These are phyloP conservation scores for Aspergillus latus DNA, from an alignment of 2,329 filamentous ascomycete genomes.

Conservation along the genomic window DNA sequence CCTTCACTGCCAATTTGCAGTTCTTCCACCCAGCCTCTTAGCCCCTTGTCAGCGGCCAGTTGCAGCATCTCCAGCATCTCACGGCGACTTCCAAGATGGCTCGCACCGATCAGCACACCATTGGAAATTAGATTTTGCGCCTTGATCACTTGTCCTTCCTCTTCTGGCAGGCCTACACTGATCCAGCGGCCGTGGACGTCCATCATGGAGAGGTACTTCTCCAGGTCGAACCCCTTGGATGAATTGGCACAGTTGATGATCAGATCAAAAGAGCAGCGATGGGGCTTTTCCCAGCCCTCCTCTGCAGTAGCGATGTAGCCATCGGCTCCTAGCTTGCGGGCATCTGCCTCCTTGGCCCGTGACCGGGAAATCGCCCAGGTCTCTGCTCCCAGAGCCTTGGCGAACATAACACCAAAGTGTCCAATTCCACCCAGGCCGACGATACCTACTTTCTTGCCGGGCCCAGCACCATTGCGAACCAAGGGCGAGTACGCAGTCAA, in stretches of 20 bases:
- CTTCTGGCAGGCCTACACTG: slow-evolving; percentile 76
- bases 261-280: slow-evolving; percentile 59
- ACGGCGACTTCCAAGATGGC: slow-evolving; percentile 67
- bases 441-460: slow-evolving; percentile 54
- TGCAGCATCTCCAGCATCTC: slow-evolving; percentile 73
- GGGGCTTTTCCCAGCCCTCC: slow-evolving; percentile 58
- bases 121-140: slow-evolving; percentile 74
- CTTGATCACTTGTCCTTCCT: slow-evolving; percentile 68
- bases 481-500: slow-evolving; percentile 77
- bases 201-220: slow-evolving; percentile 71
- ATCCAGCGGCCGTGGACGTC: slow-evolving; percentile 81
- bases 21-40: slow-evolving; percentile 68
- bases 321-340: slow-evolving; percentile 59
- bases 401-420: slow-evolving; percentile 69
- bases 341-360: slow-evolving; percentile 60
- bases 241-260: slow-evolving; percentile 74
- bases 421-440: slow-evolving; percentile 63
- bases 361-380: slow-evolving; percentile 63
- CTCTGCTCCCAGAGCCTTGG: slow-evolving; percentile 65
- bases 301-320: slow-evolving; percentile 60
- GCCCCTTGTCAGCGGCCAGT: slow-evolving; percentile 66
- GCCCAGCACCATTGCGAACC: slow-evolving; percentile 70
- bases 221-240: slow-evolving; percentile 65
- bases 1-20: slow-evolving; percentile 71
- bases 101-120: slow-evolving; percentile 68